Evolutionary conservation across 306 rosid species (phyloP), one percentile per base, ranked within the genome.

Genomic region (Glycyrrhiza uralensis): DNA sequence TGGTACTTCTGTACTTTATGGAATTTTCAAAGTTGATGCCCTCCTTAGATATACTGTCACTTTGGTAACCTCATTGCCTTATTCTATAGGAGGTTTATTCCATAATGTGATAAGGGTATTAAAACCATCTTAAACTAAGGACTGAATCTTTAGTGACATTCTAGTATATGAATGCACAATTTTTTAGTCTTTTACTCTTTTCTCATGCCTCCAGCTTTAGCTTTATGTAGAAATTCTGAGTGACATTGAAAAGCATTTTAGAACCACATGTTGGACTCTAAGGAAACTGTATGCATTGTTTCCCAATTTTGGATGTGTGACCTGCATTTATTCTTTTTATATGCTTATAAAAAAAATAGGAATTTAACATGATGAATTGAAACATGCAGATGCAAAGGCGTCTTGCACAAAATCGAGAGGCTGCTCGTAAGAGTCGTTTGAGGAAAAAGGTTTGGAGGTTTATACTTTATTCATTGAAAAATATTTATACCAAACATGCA

Each of bases 321-420:
- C 74, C 11, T 69, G 73, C 41, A 35, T 44, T 23, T 19, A n/a
- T n/a, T n/a, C n/a, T n/a, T n/a, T n/a, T n/a, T 47, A 29, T 8
- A 18, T 80, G 72, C 33, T 52, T 49, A 29, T 57, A 72, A 30
- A n/a, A n/a, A 5, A 10, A 13, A 59, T 22, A 33, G 8, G 22
- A 69, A 46, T 59, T 70, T 70, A 47, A 75, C 42, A n/a, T n/a
- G 63, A 39, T 75, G 36, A 63, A n/a, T n/a, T 62, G 17, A 71
- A 80, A 70, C 74, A 28, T 79, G 83, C 89, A 93, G 98, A 82
- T 82, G 32, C 96, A 87, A 79, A 87, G 98, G 77, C 89, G 98
- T 41, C 98, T 89, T 29, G 98, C 98, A 26, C 98, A 93, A 81
- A 93, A 93, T 76, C 88, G 98, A 54, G 98, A 91, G 91, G 98